phyloP scores from a whole-genome alignment of 306 rosid genomes.

The Trifolium repens region DNA sequence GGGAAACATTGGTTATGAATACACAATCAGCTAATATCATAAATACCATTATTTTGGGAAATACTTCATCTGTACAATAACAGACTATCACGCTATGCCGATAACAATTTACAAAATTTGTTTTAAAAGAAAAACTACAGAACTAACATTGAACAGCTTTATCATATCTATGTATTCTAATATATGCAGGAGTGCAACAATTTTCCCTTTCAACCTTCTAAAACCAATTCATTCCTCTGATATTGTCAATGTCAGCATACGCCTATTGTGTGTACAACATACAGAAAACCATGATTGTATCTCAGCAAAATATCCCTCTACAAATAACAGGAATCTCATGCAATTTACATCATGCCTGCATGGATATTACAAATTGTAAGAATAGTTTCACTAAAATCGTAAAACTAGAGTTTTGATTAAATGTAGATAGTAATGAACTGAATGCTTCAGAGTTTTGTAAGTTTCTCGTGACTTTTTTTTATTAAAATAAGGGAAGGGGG shows the following conservation, averaged over 20 bases:
- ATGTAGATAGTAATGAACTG: conserved; percentile 19
- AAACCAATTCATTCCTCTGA: conserved; percentile 30
- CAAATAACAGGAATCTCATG: conserved; percentile 42
- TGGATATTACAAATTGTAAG: conserved; percentile 34
- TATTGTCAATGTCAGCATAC: conserved; percentile 34
- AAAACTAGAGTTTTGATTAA: conserved; percentile 29
- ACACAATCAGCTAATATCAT: conserved; percentile 13
- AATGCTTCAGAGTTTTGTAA: conserved; percentile 14
- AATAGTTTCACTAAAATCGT: conserved; percentile 20
- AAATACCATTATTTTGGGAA: neutral
- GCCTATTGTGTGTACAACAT: conserved; percentile 42
- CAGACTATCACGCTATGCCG: conserved; percentile 12
- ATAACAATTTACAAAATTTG: conserved; percentile 40
- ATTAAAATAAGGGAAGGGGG: no score
- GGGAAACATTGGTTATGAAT: conserved; percentile 16
- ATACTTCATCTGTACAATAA: conserved; percentile 41
- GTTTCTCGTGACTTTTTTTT: no score
- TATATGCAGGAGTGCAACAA: conserved; percentile 40
- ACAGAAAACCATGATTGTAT: conserved; percentile 29
- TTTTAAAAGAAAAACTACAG: conserved; percentile 15
- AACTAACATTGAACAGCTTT: conserved; percentile 28
- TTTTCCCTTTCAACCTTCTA: conserved; percentile 41
- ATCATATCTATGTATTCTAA: conserved; percentile 39
- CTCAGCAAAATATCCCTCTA: conserved; percentile 25
- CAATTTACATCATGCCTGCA: conserved; percentile 55